Base-by-base conservation (phyloP, 306 rosid species). In the Mimosa bimucronata region DNA sequence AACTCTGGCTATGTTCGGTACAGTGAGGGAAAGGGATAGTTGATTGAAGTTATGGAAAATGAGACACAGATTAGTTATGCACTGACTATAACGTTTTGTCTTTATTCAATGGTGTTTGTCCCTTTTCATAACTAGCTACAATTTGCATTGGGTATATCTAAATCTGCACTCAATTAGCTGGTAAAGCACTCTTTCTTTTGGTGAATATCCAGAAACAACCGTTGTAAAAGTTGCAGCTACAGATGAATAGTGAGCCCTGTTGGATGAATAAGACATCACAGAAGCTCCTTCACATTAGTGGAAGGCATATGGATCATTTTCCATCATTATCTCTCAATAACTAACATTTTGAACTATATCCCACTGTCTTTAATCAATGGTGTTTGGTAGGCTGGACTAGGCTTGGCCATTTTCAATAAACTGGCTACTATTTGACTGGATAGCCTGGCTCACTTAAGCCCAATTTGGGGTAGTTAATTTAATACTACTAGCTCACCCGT, bases 1-100 rank as follows among this genome's bases (percentile, higher is more conserved):
- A 67, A 73, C 50, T 75, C 34, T 79, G 65, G 31, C 18, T 25
- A 58, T 9, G 64, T 57, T 57, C n/a, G 65, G 65, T 58, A 25
- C 7, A 9, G 9, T 58, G 65, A 9, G 31, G 65, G 65, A 58
- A 57, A 58, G 65, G 31, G 31, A 25, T 23, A 9, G 14, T 23
- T 58, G 30, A 10, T 58, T 58, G 65, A 10, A 58, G 2, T 23
- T 15, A 23, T 25, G 2, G 15, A 58, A 58, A 58, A 25, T 10
- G 30, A 58, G 65, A 58, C 64, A 58, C 29, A 25, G n/a, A n/a
- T 58, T 9, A 58, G 21, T 23, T 23, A 58, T 58, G 8, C 65
- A 25, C 25, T 58, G 65, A 9, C 65, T 58, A 58, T 58, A 23
- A 2, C 31, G 15, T 58, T 13, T 11, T 25, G 6, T 11, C 65